phyloP scores from a whole-genome alignment of 1,284 basidiomycete species.

The Ceratobasidium sp. region DNA sequence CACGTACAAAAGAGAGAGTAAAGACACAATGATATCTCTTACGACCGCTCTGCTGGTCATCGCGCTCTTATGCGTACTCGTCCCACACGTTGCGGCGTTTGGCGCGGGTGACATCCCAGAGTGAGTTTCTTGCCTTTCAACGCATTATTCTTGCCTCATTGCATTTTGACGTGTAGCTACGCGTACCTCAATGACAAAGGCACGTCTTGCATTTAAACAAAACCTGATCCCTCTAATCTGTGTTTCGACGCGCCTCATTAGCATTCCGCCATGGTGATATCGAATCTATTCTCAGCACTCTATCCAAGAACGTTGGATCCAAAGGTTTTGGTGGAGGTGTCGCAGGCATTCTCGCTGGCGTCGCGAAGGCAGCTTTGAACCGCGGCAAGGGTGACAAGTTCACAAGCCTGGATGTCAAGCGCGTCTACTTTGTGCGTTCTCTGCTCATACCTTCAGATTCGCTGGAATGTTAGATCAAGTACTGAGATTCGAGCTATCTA shows the following conservation, averaged over 20 bases:
- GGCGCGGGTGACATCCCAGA: constrained; percentile 47
- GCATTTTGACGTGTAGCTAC: constrained; percentile 1
- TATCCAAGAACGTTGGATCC: constrained; percentile 23
- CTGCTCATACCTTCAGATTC: not conserved
- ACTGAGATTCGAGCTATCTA: not conserved
- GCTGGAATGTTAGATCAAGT: constrained; percentile 12
- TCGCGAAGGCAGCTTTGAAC: constrained; percentile 52
- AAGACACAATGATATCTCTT: constrained; percentile 14
- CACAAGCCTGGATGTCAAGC: constrained; percentile 66
- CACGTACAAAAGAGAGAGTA: constrained; percentile 6
- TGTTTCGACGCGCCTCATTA: constrained; percentile 32
- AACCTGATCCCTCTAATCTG: not conserved
- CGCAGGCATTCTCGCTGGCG: constrained; percentile 57
- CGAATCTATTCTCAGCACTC: constrained; percentile 24
- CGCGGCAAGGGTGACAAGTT: constrained; percentile 65
- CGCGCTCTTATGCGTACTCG: constrained; percentile 40
- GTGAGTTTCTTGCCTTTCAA: not conserved
- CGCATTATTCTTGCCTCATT: not conserved
- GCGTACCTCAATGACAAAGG: constrained; percentile 65
- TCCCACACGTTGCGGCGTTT: constrained; percentile 46
- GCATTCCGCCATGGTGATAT: constrained; percentile 72
- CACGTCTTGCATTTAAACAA: not conserved
- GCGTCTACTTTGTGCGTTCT: constrained; percentile 70
- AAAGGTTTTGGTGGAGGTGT: constrained; percentile 58
- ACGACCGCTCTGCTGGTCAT: constrained; percentile 39